Conservation (phyloP, 495 filamentous ascomycete species). For the Bathelium albidoporum region DNA sequence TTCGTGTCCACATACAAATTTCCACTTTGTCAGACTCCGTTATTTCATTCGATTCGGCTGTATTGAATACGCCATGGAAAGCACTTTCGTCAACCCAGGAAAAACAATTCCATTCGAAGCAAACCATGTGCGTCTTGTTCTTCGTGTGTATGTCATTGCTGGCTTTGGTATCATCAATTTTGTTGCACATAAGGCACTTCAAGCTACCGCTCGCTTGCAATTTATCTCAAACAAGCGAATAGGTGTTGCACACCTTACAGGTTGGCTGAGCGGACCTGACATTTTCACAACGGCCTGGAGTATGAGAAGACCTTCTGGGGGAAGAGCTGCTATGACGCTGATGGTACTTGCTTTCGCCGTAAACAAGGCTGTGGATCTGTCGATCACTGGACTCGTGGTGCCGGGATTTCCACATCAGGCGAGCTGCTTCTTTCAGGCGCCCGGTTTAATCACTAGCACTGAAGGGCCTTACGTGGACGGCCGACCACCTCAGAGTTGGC, state of each 20-base stretch:
- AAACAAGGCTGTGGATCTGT: background rate
- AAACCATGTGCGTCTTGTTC: background rate
- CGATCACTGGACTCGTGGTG: background rate
- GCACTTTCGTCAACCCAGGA: background rate
- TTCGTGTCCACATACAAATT: too few species aligned
- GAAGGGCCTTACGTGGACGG: background rate
- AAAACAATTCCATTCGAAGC: background rate
- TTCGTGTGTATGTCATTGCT: background rate
- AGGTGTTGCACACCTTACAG: background rate
- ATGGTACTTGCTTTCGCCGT: background rate
- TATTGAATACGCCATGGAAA: too few species aligned
- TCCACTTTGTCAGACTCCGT: too few species aligned
- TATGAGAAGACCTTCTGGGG: background rate
- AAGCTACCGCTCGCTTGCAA: background rate
- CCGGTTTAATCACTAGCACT: background rate
- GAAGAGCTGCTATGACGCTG: background rate
- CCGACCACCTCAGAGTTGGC: background rate
- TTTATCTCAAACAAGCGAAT: background rate
- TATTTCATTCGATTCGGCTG: too few species aligned
- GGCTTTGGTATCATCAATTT: background rate
- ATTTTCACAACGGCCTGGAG: background rate
- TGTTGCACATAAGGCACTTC: background rate
- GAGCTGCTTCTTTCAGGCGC: background rate
- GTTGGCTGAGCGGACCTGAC: background rate
- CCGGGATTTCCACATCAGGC: background rate